Conservation (phyloP, 2,329 filamentous ascomycete genomes). For the Nothophaeocryptopus gaeumannii region DNA sequence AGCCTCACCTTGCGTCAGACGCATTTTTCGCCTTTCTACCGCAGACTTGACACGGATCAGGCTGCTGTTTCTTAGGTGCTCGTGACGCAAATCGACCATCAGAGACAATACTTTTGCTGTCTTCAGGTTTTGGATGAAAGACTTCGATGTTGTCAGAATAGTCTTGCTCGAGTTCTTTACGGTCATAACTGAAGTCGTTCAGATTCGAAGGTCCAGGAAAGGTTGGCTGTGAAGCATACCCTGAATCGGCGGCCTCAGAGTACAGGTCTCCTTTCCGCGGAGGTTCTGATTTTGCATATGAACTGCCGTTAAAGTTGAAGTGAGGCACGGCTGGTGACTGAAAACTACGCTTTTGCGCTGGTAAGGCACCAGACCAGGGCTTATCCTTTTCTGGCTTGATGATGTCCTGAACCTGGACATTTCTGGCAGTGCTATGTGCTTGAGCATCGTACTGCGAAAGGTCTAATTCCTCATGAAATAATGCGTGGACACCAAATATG, state of each 20-base stretch:
- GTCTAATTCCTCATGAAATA: neutral
- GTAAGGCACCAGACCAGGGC: too few relatives aligned
- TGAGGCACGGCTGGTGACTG: too few relatives aligned
- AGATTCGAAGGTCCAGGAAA: too few relatives aligned
- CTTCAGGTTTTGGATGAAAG: too few relatives aligned
- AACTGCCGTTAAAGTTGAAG: too few relatives aligned
- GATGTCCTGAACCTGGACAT: constrained; percentile 8
- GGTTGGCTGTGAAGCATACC: constrained; percentile 14
- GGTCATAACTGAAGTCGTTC: constrained; percentile 3
- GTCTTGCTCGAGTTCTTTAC: constrained; percentile 10
- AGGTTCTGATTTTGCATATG: too few relatives aligned
- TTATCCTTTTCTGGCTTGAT: constrained; percentile 9
- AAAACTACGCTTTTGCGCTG: too few relatives aligned
- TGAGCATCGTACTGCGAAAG: constrained; percentile 3
- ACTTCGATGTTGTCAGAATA: neutral
- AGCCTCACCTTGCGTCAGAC: constrained; percentile 23
- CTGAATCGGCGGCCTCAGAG: constrained; percentile 15
- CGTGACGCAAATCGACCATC: too few relatives aligned
- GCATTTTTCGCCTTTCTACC: constrained; percentile 18
- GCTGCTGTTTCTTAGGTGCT: too few relatives aligned
- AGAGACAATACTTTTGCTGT: too few relatives aligned
- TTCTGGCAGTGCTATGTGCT: neutral
- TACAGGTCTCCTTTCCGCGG: too few relatives aligned
- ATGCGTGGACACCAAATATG: too few relatives aligned
- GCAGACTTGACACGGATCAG: constrained; percentile 9